Evolutionary conservation across 108 stramenopile genomes (phyloP).

Genomic region (Ochromonas danica): DNA sequence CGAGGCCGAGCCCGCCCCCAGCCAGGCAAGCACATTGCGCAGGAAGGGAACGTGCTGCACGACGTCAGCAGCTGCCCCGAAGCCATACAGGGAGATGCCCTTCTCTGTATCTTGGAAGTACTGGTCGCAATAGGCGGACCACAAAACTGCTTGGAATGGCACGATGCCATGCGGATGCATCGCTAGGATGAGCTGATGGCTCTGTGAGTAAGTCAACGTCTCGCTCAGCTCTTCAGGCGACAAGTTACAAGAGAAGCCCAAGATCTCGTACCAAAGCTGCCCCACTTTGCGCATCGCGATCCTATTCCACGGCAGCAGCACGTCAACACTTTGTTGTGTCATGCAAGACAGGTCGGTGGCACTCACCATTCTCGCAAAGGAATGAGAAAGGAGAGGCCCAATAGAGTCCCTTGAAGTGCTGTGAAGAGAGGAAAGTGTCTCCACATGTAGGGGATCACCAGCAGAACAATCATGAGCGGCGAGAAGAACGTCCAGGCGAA

Average conservation of each 20-base stretch:
- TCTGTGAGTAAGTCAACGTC: neutral
- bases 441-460: slow-evolving; percentile 24
- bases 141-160: slow-evolving; percentile 27
- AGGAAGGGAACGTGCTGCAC: slow-evolving; percentile 29
- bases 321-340: too few species aligned
- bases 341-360: too few species aligned
- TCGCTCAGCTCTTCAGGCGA: neutral
- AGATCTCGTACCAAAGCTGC: slow-evolving; percentile 29
- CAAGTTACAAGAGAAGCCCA: neutral
- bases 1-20: slow-evolving; percentile 5
- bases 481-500: slow-evolving; percentile 11
- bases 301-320: slow-evolving; percentile 20
- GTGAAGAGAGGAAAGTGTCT: neutral
- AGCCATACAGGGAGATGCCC: slow-evolving; percentile 11
- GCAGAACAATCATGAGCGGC: neutral
- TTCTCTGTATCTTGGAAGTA: neutral
- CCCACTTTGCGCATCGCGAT: neutral
- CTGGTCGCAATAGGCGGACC: slow-evolving; percentile 34
- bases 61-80: slow-evolving; percentile 30
- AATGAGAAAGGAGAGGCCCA: neutral
- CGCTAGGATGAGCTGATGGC: neutral
- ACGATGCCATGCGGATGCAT: slow-evolving; percentile 37
- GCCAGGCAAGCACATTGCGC: slow-evolving; percentile 10
- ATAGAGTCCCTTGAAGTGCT: neutral
- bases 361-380: slow-evolving; percentile 25